These are phyloP conservation scores for Plasmodium ovale DNA, from an alignment of 169 alveolate genomes.

Conservation along the genomic window DNA sequence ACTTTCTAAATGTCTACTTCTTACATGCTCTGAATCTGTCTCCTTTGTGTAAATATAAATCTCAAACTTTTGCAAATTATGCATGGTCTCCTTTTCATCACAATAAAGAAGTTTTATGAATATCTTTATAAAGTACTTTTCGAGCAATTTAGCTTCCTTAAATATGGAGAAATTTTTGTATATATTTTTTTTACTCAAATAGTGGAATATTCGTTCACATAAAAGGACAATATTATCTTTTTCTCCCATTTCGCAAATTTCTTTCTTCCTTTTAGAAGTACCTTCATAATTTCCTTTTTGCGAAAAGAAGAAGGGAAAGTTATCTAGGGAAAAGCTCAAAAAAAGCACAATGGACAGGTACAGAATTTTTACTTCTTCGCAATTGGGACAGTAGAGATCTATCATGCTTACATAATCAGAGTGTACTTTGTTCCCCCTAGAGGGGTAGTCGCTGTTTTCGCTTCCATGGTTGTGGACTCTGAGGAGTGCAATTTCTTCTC, in stretches of 20 bases:
- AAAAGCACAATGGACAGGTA: conserved; percentile 41
- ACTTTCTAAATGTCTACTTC: neutral
- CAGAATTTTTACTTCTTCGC: conserved; percentile 53
- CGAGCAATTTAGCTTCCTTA: conserved; percentile 10
- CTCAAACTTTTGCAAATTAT: conserved; percentile 57
- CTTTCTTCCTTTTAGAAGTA: neutral
- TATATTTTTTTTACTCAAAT: conserved; percentile 56
- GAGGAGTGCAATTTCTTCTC: conserved; percentile 8
- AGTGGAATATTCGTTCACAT: conserved; percentile 50
- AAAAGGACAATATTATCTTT: conserved; percentile 22
- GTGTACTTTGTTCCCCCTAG: neutral
- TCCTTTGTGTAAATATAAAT: conserved; percentile 22
- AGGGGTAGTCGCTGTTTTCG: neutral
- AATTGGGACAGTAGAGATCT: conserved; percentile 32
- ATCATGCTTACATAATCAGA: conserved; percentile 30
- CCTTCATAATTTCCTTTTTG: neutral
- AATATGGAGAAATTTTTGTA: conserved; percentile 23
- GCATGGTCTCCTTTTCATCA: conserved; percentile 40
- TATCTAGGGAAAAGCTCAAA: conserved; percentile 45
- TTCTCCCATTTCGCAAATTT: neutral
- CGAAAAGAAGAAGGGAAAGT: conserved; percentile 51
- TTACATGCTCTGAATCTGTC: neutral
- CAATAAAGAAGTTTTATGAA: conserved; percentile 48
- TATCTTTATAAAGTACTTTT: conserved; percentile 55
- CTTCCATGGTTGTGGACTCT: too few species aligned